Base-by-base conservation (phyloP, 306 rosid genomes). In the Chamaecrista fasciculata region DNA sequence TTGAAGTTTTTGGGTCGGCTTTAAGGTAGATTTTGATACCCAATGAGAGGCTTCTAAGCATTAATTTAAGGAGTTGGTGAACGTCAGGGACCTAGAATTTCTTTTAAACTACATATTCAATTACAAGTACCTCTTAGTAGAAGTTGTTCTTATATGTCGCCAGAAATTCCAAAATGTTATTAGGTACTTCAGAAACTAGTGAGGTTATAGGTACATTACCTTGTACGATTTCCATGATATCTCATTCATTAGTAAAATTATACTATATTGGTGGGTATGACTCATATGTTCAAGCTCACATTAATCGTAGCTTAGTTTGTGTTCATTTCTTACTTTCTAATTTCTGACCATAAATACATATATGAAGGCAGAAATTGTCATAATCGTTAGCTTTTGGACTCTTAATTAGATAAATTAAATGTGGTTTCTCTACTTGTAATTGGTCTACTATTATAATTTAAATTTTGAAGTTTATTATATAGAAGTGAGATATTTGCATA, bases 101-200 rank as follows among this genome's bases (percentile, higher is more conserved):
- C 44, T 76, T 16, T 59, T 93, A 29, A 86, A 86, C 42, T 93
- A 93, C 78, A 20, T 80, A 8, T 93, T 93, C 62, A 51, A 15
- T 8, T 90, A 93, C 49, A 55, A 71, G n/a, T 70, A 90, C 14
- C 77, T 93, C 20, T 67, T 93, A 24, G 81, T 88, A 21, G 98
- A 93, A 82, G 98, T 97, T 40, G 98, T 64, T 90, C 98, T 21
- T 93, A 83, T 78, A 88, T 90, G 98, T 85, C 86, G 63, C 91
- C 91, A 0, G 89, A 88, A 67, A 80, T 85, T 70, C 97, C 97
- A 26, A 83, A 84, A 79, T 85, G 97, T 76, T 93, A 93, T 71
- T 91, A 93, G 96, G 98, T 93, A 80, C 33, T 12, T 48, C 0
- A 52, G 11, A 40, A 59, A 48, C 9, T 33, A 2, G 11, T 67